Evolutionary conservation across 2,329 filamentous ascomycete species (phyloP).

Genomic region (Colletotrichum siamense): DNA sequence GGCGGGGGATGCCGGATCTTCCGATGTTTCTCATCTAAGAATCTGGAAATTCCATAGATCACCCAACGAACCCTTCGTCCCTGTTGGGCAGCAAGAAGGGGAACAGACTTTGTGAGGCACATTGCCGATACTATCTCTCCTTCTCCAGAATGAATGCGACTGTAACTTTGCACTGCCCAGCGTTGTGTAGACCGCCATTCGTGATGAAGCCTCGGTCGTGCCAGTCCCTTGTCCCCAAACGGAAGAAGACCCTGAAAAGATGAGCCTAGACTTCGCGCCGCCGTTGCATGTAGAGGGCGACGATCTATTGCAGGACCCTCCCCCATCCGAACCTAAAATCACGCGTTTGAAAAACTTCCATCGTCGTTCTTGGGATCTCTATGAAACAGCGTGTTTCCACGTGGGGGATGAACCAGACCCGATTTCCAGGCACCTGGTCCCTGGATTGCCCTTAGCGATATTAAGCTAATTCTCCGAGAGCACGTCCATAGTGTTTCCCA

Average conservation of each 20-base stretch:
- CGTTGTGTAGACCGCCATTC: neutral
- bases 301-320: neutral
- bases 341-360: neutral
- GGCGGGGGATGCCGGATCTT: neutral
- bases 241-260: neutral
- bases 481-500: neutral
- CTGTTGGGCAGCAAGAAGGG: neutral
- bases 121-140: neutral
- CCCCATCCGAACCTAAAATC: neutral
- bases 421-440: neutral
- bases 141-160: neutral
- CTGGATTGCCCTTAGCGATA: constrained; percentile 1
- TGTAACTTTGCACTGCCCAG: neutral
- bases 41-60: neutral
- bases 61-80: neutral
- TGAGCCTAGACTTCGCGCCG: neutral
- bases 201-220: neutral
- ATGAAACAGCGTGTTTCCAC: neutral
- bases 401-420: neutral
- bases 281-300: neutral
- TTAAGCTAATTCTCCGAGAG: constrained; percentile 14
- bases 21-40: neutral
- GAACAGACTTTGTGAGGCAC: too few relatives aligned
- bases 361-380: neutral
- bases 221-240: neutral